phyloP scores from a whole-genome alignment of 768 basidiomycete genomes.

The Mycena crocata region DNA sequence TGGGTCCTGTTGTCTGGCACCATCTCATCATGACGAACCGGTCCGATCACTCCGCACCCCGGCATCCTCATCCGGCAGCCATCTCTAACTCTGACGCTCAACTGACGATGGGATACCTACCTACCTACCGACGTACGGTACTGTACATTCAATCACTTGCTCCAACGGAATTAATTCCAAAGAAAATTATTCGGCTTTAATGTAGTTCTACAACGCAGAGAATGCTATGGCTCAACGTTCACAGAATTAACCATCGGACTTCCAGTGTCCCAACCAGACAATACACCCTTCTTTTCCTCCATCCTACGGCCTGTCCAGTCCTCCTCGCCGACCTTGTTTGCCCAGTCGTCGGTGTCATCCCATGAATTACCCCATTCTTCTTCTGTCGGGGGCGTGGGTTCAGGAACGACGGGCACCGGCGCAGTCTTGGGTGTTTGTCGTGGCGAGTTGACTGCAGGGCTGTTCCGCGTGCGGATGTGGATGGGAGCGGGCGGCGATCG shows the following conservation, averaged over 20 bases:
- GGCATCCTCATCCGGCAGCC: too few species aligned
- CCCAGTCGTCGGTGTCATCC: slow-evolving; percentile 67
- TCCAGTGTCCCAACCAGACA: slow-evolving; percentile 41
- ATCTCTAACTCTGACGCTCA: too few species aligned
- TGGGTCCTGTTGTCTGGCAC: slow-evolving; percentile 3
- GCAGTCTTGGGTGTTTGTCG: slow-evolving; percentile 28
- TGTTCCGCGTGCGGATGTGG: slow-evolving; percentile 44
- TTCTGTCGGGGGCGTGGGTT: slow-evolving; percentile 39
- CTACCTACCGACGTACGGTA: too few species aligned
- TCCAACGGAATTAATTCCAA: too few species aligned
- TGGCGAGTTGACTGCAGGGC: slow-evolving; percentile 51
- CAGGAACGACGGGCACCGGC: slow-evolving; percentile 25
- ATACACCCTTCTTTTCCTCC: slow-evolving; percentile 49
- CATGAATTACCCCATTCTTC: slow-evolving; percentile 62
- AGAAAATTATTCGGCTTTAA: slow-evolving; percentile 14
- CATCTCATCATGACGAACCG: not conserved
- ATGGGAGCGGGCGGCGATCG: slow-evolving; percentile 55
- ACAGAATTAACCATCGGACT: slow-evolving; percentile 28
- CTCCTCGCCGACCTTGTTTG: slow-evolving; percentile 57
- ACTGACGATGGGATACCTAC: too few species aligned
- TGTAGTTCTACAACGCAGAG: not conserved
- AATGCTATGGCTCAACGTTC: slow-evolving; percentile 12
- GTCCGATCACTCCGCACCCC: not conserved
- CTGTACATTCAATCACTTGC: too few species aligned
- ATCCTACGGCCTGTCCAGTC: slow-evolving; percentile 58